These are phyloP conservation scores for Evernia prunastri DNA, from an alignment of 495 filamentous ascomycete genomes.

Conservation along the genomic window DNA sequence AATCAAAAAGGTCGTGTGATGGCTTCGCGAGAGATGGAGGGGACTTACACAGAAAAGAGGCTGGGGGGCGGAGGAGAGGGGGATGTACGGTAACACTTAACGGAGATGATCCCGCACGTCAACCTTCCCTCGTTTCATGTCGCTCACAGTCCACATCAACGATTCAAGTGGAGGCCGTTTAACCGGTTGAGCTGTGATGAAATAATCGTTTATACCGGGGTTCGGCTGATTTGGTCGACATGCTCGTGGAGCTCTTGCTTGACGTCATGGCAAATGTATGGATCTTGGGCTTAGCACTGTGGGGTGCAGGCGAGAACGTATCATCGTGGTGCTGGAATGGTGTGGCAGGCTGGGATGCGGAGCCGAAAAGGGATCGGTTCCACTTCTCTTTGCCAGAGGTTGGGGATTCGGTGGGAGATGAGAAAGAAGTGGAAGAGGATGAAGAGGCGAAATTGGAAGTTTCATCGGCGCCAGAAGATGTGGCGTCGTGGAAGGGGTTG, in stretches of 20 bases:
- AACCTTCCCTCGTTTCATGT: too few relatives aligned
- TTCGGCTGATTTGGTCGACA: constrained; percentile 13
- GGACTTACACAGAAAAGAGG: too few relatives aligned
- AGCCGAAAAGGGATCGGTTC: constrained; percentile 19
- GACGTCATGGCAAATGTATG: constrained; percentile 24
- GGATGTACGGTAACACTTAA: too few relatives aligned
- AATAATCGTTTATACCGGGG: constrained; percentile 24
- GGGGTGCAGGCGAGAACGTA: constrained; percentile 5
- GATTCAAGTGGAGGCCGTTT: neutral
- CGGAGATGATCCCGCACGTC: too few relatives aligned
- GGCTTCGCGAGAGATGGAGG: too few relatives aligned
- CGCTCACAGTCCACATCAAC: too few relatives aligned
- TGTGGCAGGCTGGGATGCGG: constrained; percentile 25
- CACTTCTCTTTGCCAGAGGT: constrained; percentile 17
- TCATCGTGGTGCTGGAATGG: constrained; percentile 5
- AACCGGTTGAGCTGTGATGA: constrained; percentile 10
- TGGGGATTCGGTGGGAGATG: constrained; percentile 20
- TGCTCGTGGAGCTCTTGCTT: constrained; percentile 8
- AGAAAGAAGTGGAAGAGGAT: constrained; percentile 24
- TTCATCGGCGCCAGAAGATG: constrained; percentile 25
- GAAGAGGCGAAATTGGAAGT: constrained; percentile 25
- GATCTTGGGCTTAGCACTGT: constrained; percentile 14
- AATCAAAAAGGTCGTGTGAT: too few relatives aligned
- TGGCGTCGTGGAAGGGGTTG: constrained; percentile 16
- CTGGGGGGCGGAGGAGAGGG: too few relatives aligned